Evolutionary conservation across 1,139 yeast genomes (phyloP).

Genomic region (Geotrichum bryndzae): DNA sequence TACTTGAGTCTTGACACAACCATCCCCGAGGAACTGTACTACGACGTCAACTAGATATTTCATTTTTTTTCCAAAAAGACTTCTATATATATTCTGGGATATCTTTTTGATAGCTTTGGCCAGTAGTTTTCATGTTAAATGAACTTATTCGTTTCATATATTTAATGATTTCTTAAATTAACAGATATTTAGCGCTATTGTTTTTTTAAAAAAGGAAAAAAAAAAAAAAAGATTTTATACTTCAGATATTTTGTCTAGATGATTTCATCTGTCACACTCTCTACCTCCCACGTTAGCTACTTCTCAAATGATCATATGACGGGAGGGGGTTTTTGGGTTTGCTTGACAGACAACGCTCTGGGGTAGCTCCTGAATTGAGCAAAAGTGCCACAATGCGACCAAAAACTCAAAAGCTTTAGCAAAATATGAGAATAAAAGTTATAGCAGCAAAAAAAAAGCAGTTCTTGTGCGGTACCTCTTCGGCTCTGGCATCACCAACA

Average conservation of each 20-base stretch:
- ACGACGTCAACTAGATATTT: slow-evolving; percentile 11
- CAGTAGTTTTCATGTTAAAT: too few species aligned
- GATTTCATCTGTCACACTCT: not conserved
- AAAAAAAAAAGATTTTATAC: too few species aligned
- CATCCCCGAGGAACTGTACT: slow-evolving; percentile 6
- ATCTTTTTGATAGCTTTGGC: too few species aligned
- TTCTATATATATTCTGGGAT: too few species aligned
- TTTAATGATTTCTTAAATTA: too few species aligned
- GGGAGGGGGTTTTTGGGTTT: not conserved
- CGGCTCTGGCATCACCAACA: slow-evolving; percentile 97
- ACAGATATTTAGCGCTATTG: too few species aligned
- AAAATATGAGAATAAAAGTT: slow-evolving; percentile 86
- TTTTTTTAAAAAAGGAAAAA: too few species aligned
- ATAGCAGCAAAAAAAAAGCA: slow-evolving; percentile 87
- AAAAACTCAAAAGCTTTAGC: slow-evolving; percentile 91
- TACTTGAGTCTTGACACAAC: slow-evolving; percentile 4
- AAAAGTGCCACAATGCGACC: slow-evolving; percentile 91
- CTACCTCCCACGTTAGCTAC: too few species aligned
- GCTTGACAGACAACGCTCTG: slow-evolving; percentile 77
- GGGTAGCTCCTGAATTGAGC: slow-evolving; percentile 87
- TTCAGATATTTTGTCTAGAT: too few species aligned
- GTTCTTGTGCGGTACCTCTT: slow-evolving; percentile 79
- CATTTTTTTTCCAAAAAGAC: not conserved
- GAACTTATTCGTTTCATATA: too few species aligned
- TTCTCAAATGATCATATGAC: too few species aligned